Evolutionary conservation across 2,329 filamentous ascomycete genomes (phyloP), one percentile per base, ranked within the genome.

Genomic region (Botrytis aclada): DNA sequence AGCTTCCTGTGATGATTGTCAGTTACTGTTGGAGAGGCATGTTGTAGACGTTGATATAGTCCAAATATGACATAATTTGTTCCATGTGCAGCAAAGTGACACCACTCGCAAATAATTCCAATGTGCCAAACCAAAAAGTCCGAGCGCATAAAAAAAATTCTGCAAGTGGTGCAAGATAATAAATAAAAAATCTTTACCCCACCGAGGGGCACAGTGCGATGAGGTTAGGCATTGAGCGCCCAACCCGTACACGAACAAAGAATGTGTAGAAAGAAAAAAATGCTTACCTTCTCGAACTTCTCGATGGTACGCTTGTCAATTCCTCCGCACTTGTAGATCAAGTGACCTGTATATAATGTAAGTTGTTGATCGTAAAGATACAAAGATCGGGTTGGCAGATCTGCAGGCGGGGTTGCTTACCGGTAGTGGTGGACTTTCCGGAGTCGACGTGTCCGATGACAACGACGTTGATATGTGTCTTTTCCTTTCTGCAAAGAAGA

Each of bases 311-410:
- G 95, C 91, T 95, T 94, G 93, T 99, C 96, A 84, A 98, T 99
- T 94, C 96, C 96, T 92, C 96, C 96, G 90, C 96, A 98, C 93
- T 99, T 95, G 94, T 98, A 98, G 93, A 99, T 98, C 91, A 99
- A 92, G 89, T 95, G 91, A 86, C 91, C 90, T 82, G 86, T 92
- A 85, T 75, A 58, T 70, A 72, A 62, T 80, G 72, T 77, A 74
- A 75, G 67, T 72, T 60, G 4, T n/a, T 41, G 66, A 71, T 71
- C 74, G 67, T 70, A 69, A 63, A 10, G 65, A 45, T 69, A 2
- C 9, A 18, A 60, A 69, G 12, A 61, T 74, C 47, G 62, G 22
- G 6, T 63, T 60, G 6, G 34, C 29, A 29, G 3, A 61, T 43
- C 54, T 58, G 64, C 62, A 32, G 37, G 43, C 45, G 43, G 54